Base-by-base conservation (phyloP, 1,139 yeast species). In the Suzukiozyma palmioleophila region DNA sequence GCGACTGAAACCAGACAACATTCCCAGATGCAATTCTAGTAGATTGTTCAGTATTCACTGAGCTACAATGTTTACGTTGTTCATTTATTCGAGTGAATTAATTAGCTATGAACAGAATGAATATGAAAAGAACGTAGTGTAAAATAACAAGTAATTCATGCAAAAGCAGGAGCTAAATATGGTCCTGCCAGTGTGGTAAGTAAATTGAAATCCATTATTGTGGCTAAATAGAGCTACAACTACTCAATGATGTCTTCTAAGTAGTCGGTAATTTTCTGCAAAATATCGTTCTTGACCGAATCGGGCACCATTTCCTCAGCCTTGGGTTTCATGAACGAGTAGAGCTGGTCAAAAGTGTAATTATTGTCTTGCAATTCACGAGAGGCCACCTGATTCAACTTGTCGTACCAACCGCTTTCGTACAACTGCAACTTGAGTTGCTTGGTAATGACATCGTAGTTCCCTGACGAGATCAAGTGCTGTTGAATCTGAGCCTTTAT, bases 351-450 rank as follows among this genome's bases (percentile, higher is more conserved):
- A 47, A 84, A 81, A 48, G 72, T 80, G 37, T 62, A 55, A 32
- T 68, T 71, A 48, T 56, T 48, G 18, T 47, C 46, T 21, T 54
- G 56, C 35, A 67, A 51, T 43, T 69, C 71, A 10, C 51, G 41
- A 36, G 53, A 63, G 3, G 94, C 84, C 39, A 84, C 51, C 38
- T 71, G 76, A 39, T 78, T 71, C 26, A 89, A 80, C 44, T 82
- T 75, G 50, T 87, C 95, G 49, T 79, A 80, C 97, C 97, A 90
- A 7, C 97, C 97, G 2, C 82, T 73, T 54, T 85, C 85, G 43
- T 79, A 73, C 22, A 90, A 72, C 53, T 77, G 78, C 40, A 81
- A 71, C 50, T 81, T 79, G 43, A 89, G 64, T 39, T 72, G 70
- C 41, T 75, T 75, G 41, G 81, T 79, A 43, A 84, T 80, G 48